Percentiles rank a stretch among this genome's conserved stretches.
These are phyloP conservation scores for Pestalotiopsis sp. DNA, from an alignment of 2,329 filamentous ascomycete genomes.

Conservation along the genomic window DNA sequence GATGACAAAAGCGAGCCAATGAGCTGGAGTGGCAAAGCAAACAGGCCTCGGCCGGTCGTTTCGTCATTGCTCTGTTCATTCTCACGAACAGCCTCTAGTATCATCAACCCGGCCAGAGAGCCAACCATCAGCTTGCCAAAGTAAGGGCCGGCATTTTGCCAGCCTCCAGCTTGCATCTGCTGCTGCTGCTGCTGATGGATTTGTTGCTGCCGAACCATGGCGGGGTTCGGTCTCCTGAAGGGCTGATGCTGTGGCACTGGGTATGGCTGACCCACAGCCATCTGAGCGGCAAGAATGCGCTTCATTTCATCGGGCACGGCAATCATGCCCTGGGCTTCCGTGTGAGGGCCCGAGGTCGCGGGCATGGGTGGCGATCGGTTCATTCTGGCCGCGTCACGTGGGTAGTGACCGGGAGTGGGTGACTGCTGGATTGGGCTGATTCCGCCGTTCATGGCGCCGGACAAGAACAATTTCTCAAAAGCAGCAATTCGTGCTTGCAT, in stretches of 20 bases:
- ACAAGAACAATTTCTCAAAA: conserved; percentile 79
- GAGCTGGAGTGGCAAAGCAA: conserved; percentile 64
- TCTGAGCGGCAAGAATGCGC: conserved; percentile 60
- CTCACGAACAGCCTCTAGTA: conserved; percentile 78
- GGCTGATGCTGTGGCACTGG: conserved; percentile 40
- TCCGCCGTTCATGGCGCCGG: conserved; percentile 68
- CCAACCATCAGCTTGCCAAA: conserved; percentile 87
- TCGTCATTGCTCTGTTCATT: conserved; percentile 66
- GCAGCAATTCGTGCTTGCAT: conserved; percentile 78
- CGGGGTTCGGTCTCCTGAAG: conserved; percentile 41
- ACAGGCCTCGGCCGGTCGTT: conserved; percentile 67
- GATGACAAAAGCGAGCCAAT: conserved; percentile 50
- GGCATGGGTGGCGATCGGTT: conserved; percentile 47
- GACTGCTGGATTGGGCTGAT: conserved; percentile 56
- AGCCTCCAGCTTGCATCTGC: conserved; percentile 53
- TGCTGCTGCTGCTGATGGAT: conserved; percentile 51
- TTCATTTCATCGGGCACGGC: conserved; percentile 69
- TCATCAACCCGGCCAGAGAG: conserved; percentile 88
- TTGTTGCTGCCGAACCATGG: conserved; percentile 53
- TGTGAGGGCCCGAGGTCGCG: conserved; percentile 31
- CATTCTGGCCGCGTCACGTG: conserved; percentile 44
- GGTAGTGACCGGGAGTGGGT: conserved; percentile 55
- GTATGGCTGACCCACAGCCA: conserved; percentile 57
- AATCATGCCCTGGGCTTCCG: conserved; percentile 61
- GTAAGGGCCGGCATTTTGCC: conserved; percentile 58